Base-by-base conservation (phyloP, 768 basidiomycete species). In the Mrakia blollopis region DNA sequence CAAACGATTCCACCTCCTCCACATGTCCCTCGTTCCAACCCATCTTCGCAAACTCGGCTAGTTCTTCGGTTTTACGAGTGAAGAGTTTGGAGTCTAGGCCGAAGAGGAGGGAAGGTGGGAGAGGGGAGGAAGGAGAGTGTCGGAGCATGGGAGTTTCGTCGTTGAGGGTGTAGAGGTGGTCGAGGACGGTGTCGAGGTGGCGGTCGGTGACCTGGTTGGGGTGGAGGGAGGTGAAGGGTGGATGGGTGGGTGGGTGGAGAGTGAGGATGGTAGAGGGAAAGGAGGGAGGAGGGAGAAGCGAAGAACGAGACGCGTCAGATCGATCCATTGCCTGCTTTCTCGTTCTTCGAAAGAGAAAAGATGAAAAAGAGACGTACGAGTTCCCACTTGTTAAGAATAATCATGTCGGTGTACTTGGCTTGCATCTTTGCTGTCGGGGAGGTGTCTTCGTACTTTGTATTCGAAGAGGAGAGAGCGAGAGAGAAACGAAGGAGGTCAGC, bases 331-430 rank as follows among this genome's bases (percentile, higher is more conserved):
- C 21, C 21, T 50, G 2, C 11, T 14, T 21, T 50, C 7, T 50
- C 13, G 47, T 50, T 50, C 16, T 21, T 41, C 11, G 39, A 5
- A 18, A 21, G 18, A 1, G 6, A 2, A 11, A 28, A n/a, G 6
- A 57, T 10, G 28, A 57, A 28, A n/a, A n/a, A 57, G 25, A 7
- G 9, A 57, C 57, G 25, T 18, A 57, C 87, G 76, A 91, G 88
- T 79, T 96, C 93, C 89, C 91, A 93, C 86, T 98, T 97, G 80
- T 94, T 95, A 89, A 98, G 88, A 39, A 98, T 85, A 76, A 98
- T 89, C 54, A 95, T 86, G 82, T 98, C 95, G 4, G 94, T 94
- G 82, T 96, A 98, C 81, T 91, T 91, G n/a, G 95, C 92, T 78
- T 82, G 90, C 90, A 96, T 93, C 82, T 89, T 92, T 30, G 94